Evolutionary conservation across 257 asterid genomes (phyloP).

Genomic region (Scutellaria minor): DNA sequence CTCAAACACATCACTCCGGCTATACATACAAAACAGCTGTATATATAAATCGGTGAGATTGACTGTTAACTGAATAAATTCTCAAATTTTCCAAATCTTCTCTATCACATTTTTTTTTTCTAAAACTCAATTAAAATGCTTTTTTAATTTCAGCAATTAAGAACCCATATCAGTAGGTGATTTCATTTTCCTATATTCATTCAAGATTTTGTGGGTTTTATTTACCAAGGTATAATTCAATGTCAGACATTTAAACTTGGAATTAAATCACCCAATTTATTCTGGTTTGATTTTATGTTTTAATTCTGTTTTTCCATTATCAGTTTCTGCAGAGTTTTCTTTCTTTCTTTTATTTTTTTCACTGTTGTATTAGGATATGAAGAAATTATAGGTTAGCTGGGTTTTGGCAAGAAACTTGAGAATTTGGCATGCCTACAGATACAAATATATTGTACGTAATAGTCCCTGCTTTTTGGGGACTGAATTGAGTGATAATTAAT

Average conservation of each 20-base stretch:
- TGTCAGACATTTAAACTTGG: conserved; percentile 42
- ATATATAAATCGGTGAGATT: conserved; percentile 62
- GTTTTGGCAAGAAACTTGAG: not conserved
- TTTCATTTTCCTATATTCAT: conserved; percentile 43
- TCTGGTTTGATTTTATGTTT: conserved; percentile 35
- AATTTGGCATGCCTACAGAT: conserved; percentile 23
- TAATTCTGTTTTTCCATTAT: conserved; percentile 26
- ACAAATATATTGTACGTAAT: conserved; percentile 2
- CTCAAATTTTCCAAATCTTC: conserved; percentile 10
- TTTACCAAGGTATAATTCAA: conserved; percentile 38
- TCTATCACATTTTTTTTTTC: conserved; percentile 17
- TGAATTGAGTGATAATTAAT: conserved; percentile 42
- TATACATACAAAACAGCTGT: conserved; percentile 41
- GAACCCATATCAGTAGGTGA: conserved; percentile 46
- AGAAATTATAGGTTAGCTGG: conserved; percentile 3
- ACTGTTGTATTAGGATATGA: conserved; percentile 26
- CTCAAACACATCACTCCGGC: conserved; percentile 48
- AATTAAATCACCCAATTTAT: conserved; percentile 48
- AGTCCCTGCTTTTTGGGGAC: conserved; percentile 19
- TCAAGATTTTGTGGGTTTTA: conserved; percentile 44
- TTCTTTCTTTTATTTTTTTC: not conserved
- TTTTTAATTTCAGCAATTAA: conserved; percentile 30
- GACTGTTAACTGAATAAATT: conserved; percentile 36
- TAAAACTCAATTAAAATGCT: conserved; percentile 33
- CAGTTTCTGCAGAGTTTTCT: conserved; percentile 4